Conservation (phyloP, 768 basidiomycete genomes). For the Hericium alpestre region DNA sequence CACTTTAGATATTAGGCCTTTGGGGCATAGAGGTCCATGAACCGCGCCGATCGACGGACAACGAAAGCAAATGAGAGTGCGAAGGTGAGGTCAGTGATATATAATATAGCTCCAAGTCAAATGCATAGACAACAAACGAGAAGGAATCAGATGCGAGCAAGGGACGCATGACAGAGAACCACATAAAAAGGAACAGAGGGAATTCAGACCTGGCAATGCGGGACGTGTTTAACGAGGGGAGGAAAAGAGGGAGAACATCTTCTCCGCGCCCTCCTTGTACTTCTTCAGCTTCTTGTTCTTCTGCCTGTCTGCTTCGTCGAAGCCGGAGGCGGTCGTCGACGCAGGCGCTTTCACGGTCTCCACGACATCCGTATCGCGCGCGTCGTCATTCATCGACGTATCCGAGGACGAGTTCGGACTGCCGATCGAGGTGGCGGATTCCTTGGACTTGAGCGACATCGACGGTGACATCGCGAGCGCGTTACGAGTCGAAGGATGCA, state of each 20-base stretch:
- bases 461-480: constrained; percentile 45
- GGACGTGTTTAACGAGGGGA: constrained; percentile 36
- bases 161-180: neutral
- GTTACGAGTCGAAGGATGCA: constrained; percentile 45
- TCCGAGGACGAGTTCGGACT: constrained; percentile 64
- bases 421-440: constrained; percentile 66
- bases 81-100: neutral
- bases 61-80: neutral
- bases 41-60: neutral
- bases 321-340: constrained; percentile 3
- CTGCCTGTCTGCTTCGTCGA: constrained; percentile 38
- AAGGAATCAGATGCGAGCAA: neutral
- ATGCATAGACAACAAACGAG: neutral
- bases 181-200: neutral
- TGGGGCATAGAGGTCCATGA: neutral
- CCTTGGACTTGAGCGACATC: constrained; percentile 71
- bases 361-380: constrained; percentile 11
- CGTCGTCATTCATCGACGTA: constrained; percentile 48
- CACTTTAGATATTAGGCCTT: neutral
- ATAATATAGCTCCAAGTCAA: neutral
- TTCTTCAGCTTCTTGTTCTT: constrained; percentile 74
- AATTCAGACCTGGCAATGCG: neutral
- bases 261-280: constrained; percentile 82
- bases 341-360: constrained; percentile 6
- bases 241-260: constrained; percentile 73